Evolutionary conservation across 192 early-diverging fungal species (phyloP), one percentile per base, ranked within the genome.

Genomic region (Pilaira anomala): DNA sequence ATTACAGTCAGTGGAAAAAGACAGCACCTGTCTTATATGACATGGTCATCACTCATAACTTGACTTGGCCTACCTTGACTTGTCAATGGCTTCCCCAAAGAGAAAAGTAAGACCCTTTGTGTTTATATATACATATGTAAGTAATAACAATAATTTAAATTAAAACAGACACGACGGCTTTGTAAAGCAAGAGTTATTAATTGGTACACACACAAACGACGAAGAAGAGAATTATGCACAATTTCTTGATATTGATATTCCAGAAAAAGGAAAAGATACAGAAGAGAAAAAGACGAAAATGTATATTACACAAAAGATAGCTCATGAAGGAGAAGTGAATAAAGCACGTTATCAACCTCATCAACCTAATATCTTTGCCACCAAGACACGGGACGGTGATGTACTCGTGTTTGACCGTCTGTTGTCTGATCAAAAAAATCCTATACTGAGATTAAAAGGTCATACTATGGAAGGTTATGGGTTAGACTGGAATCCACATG

Each of bases 1-100:
- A 97, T 69, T 96, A 98, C 80, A 93, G 96, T 75, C 88, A 93
- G 66, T 99, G 97, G 97, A 99, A 99, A 71, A 97, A 97, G 81
- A 97, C 97, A 79, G 90, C 89, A 14, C 95, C 95, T 22, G 94
- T 97, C 65, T 85, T 99, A 28, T 99, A 99, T 74, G 97, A 97
- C 78, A 83, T 94, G 29, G 89, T 99, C 12, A 90, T 99, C 19
- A 97, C 97, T 5, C 94, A 97, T 62, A 94, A 93, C 13, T 78
- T 99, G n/a, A 94, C 95, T 67, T 99, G 97, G 97, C 97, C 97
- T 7, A 91, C 93, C 33, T 79, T 99, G 53, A 99, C 97, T 18
- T 87, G 86, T 58, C 97, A 99, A 76, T 99, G 97, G 97, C 79
- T 97, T 55, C 95, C 95, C 0, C 91, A 96, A 65, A 82, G 89